Percentiles rank a stretch among this genome's conserved stretches.
These are phyloP conservation scores for Chalciporus piperatus DNA, from an alignment of 768 basidiomycete species.

Conservation along the genomic window DNA sequence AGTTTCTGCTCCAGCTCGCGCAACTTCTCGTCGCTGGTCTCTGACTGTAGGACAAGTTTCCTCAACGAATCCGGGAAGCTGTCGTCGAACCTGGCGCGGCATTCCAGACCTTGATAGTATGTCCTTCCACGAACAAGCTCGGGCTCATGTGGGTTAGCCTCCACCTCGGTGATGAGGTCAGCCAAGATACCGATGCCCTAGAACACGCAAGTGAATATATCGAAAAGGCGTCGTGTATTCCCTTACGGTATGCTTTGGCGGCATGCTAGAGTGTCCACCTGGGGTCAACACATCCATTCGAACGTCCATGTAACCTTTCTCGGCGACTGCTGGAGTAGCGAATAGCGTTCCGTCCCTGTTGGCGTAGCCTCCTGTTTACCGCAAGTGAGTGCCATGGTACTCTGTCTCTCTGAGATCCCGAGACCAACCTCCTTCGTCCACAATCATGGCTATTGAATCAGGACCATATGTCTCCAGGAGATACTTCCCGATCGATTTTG, in stretches of 20 bases:
- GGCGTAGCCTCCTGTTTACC: conserved; percentile 26
- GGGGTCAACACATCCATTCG: conserved; percentile 42
- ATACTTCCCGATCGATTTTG: conserved; percentile 36
- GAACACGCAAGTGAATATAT: not conserved
- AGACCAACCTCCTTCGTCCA: conserved; percentile 55
- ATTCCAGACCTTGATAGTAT: conserved; percentile 37
- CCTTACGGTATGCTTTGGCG: conserved; percentile 50
- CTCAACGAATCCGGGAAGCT: conserved; percentile 26
- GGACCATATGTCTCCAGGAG: conserved; percentile 46
- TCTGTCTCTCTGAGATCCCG: not conserved
- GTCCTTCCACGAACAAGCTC: conserved; percentile 25
- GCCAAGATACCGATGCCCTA: conserved; percentile 53
- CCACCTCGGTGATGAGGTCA: conserved; percentile 43
- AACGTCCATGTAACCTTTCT: conserved; percentile 45
- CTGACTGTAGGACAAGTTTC: conserved; percentile 23
- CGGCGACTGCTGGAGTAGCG: conserved; percentile 31
- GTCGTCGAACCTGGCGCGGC: conserved; percentile 39
- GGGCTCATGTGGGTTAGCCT: conserved; percentile 41
- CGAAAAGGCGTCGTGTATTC: not conserved
- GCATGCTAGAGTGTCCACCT: conserved; percentile 56
- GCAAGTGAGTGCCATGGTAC: not conserved
- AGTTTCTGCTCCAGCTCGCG: conserved; percentile 15
- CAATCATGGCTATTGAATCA: conserved; percentile 50
- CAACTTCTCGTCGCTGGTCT: conserved; percentile 19
- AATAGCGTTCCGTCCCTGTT: conserved; percentile 30